Evolutionary conservation across 164 flowering plant genomes (phyloP).

Genomic region (Nymphaea colorata): DNA sequence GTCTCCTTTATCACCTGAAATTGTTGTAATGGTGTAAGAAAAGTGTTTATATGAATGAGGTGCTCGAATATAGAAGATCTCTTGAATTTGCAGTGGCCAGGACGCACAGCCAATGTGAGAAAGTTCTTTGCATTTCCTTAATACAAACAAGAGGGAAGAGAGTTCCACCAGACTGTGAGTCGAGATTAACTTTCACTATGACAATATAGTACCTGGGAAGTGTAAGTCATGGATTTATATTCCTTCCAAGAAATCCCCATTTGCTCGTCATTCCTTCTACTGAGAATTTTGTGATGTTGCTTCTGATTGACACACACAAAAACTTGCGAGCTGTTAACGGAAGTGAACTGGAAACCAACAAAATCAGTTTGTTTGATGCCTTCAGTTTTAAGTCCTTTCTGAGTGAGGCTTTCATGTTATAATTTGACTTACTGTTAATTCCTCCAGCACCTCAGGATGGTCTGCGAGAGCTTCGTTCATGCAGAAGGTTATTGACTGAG

Average conservation of each 20-base stretch:
- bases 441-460: constrained; percentile 51
- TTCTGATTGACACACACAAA: constrained; percentile 10
- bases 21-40: background rate
- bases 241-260: constrained; percentile 31
- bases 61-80: too few species aligned
- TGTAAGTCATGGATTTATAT: constrained; percentile 38
- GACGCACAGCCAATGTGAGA: background rate
- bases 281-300: constrained; percentile 26
- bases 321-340: background rate
- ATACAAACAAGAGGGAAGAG: background rate
- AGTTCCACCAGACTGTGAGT: too few species aligned
- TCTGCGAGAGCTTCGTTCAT: constrained; percentile 26
- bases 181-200: too few species aligned
- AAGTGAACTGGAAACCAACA: too few species aligned
- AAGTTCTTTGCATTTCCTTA: background rate
- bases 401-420: background rate
- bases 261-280: constrained; percentile 16
- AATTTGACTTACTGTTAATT: constrained; percentile 42
- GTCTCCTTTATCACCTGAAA: constrained; percentile 35
- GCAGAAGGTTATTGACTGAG: constrained; percentile 21
- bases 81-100: background rate
- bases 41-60: too few species aligned
- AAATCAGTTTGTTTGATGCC: too few species aligned
- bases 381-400: too few species aligned
- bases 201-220: constrained; percentile 19